These are phyloP conservation scores for Wallacemonas collosoma DNA, from an alignment of 208 protist genomes.

Conservation along the genomic window DNA sequence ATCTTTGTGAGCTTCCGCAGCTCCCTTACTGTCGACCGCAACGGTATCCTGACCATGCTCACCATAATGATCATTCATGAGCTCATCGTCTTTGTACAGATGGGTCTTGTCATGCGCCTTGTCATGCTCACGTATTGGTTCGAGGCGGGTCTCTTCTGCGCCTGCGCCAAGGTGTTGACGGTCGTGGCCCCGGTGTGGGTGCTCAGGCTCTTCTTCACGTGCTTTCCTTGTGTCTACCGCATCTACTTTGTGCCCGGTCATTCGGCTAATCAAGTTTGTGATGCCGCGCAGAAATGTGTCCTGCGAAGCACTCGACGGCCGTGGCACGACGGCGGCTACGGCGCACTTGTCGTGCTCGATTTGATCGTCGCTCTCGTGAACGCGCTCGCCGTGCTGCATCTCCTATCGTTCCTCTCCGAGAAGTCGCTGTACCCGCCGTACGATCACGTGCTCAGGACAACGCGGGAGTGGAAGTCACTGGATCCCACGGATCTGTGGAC, in stretches of 20 bases:
- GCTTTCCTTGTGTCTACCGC: slow-evolving; percentile 52
- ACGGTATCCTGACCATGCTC: slow-evolving; percentile 28
- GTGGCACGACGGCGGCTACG: slow-evolving; percentile 48
- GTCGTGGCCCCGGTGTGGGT: slow-evolving; percentile 36
- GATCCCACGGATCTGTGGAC: not conserved
- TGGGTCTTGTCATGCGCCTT: slow-evolving; percentile 25
- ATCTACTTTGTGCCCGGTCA: slow-evolving; percentile 31
- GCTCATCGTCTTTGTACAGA: slow-evolving; percentile 42
- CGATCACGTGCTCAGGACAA: slow-evolving; percentile 23
- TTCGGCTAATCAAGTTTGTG: not conserved
- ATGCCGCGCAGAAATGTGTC: not conserved
- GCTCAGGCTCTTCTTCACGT: slow-evolving; percentile 37
- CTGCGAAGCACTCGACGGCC: slow-evolving; percentile 18
- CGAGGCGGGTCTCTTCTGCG: slow-evolving; percentile 30
- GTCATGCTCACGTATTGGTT: slow-evolving; percentile 45
- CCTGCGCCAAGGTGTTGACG: slow-evolving; percentile 22
- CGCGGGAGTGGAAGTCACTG: not conserved
- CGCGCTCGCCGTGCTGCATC: slow-evolving; percentile 33
- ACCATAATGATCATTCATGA: slow-evolving; percentile 44
- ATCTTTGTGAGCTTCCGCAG: slow-evolving; percentile 39
- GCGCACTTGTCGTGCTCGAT: slow-evolving; percentile 35
- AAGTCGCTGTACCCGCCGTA: slow-evolving; percentile 54
- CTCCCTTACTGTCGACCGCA: slow-evolving; percentile 21
- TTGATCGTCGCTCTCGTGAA: slow-evolving; percentile 39
- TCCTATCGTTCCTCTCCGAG: slow-evolving; percentile 41